Base-by-base conservation (phyloP, 495 filamentous ascomycete genomes). In the Aspergillus biplanus region DNA sequence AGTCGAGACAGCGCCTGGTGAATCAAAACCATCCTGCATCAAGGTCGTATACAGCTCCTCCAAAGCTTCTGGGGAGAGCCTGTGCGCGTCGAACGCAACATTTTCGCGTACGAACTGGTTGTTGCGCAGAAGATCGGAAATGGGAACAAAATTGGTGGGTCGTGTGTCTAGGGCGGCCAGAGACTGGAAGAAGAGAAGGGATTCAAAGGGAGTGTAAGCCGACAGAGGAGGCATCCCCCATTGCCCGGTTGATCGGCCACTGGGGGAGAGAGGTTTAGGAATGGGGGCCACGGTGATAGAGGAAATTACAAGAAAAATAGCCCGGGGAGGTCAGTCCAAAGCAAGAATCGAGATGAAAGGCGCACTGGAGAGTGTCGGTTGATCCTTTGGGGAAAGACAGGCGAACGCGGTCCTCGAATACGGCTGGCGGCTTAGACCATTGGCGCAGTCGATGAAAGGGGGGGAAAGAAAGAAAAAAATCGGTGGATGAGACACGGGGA, bases 101-200 rank as follows among this genome's bases (percentile, higher is more conserved):
- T 85, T 85, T 62, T 88, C 79, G 69, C 83, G 87, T 69, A 97
- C 78, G 50, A 90, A 78, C 7, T 80, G 77, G 70, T 93, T 92
- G 65, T 82, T 86, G 71, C 86, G 84, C 65, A 99, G 81, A 32
- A 86, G 75, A 52, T 89, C 82, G 56, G 94, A 93, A 60, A 97
- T 91, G 47, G 79, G 80, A 50, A 73, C 75, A 73, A 97, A 97
- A 58, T 83, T 86, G 49, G 85, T 67, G 16, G 85, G 80, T 50
- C 87, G 82, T 60, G 85, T 77, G 68, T 90, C 90, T 72, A 87
- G 82, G 44, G 83, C 74, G 52, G 85, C 84, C 52, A 99, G 85
- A 9, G 89, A 88, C 75, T 96, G 92, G 77, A 97, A 95, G 64
- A 99, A 86, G 59, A 97, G 84, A 18, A 97, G 83, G 37, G 86